phyloP scores from a whole-genome alignment of 257 asterid species.

The Solanum virginianum region DNA sequence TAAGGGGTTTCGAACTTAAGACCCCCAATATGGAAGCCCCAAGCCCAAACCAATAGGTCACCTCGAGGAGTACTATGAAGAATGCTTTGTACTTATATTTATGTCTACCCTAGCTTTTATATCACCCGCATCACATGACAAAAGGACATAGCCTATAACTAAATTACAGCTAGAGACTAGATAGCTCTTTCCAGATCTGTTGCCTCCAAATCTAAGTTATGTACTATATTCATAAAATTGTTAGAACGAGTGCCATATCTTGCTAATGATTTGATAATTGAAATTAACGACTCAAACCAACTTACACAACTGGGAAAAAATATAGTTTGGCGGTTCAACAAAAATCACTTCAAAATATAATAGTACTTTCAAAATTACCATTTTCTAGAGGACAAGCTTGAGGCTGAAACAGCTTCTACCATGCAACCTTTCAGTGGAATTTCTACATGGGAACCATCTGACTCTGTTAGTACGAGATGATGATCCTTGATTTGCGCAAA shows the following conservation, averaged over 20 bases:
- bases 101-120: background rate
- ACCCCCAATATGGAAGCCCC: too few species aligned
- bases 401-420: constrained; percentile 76
- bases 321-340: background rate
- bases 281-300: background rate
- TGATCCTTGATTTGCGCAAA: constrained; percentile 53
- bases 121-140: background rate
- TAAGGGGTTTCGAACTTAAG: too few species aligned
- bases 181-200: background rate
- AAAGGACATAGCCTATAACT: background rate
- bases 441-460: constrained; percentile 50
- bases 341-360: background rate
- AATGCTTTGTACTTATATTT: background rate
- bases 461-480: constrained; percentile 42
- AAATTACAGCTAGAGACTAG: background rate
- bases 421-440: constrained; percentile 60
- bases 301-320: constrained; percentile 17
- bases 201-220: background rate
- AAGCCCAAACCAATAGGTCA: too few species aligned
- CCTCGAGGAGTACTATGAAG: background rate
- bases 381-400: constrained; percentile 61
- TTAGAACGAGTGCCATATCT: background rate
- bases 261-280: background rate
- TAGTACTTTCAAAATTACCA: constrained; percentile 32
- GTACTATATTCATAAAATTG: background rate